phyloP scores from a whole-genome alignment of 495 filamentous ascomycete genomes.

The Hyaloscypha bicolor region DNA sequence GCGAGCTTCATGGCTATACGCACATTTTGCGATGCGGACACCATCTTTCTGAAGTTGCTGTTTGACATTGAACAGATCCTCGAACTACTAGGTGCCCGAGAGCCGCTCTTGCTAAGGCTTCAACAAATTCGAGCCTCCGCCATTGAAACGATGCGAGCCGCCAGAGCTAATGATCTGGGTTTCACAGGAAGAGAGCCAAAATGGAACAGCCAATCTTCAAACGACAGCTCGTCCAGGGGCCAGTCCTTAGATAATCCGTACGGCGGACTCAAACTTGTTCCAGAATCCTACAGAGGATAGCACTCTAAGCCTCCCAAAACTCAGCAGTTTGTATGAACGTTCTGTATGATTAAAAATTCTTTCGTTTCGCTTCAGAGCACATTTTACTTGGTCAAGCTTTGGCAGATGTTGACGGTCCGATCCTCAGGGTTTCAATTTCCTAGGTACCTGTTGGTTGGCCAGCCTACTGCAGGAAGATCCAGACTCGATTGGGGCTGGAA shows the following conservation, averaged over 20 bases:
- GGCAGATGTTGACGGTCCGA: background rate
- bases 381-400: background rate
- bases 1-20: conserved; percentile 54
- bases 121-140: conserved; percentile 22
- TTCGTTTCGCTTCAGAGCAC: background rate
- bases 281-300: conserved; percentile 21
- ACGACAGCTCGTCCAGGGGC: background rate
- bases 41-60: conserved; percentile 55
- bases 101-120: conserved; percentile 23
- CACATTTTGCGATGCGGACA: conserved; percentile 58
- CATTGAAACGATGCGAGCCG: conserved; percentile 22
- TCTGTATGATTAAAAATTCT: conserved; percentile 2
- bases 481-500: no score
- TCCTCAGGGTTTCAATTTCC: background rate
- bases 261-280: conserved; percentile 27
- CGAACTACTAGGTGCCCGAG: conserved; percentile 51
- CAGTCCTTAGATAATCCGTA: conserved; percentile 18
- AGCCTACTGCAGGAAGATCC: no score
- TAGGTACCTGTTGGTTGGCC: no score
- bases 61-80: conserved; percentile 54
- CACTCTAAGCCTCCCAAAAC: background rate
- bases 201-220: background rate
- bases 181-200: conserved; percentile 1
- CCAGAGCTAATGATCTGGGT: background rate
- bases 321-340: background rate